Conservation (phyloP, 148 eudicot species). For the Fallopia convolvulus region DNA sequence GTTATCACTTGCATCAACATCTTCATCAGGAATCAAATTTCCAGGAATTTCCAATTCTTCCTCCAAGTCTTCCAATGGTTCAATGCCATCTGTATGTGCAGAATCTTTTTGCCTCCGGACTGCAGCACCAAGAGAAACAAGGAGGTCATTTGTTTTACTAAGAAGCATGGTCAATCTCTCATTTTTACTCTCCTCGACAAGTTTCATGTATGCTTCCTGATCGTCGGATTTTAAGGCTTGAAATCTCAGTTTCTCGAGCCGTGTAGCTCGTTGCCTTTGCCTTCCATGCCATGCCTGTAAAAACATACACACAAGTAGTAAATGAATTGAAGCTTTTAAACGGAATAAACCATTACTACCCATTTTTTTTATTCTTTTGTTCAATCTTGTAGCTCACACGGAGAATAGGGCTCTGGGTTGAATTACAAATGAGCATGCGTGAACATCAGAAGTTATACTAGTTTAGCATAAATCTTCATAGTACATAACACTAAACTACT, state of each 20-base stretch:
- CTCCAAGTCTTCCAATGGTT: conserved; percentile 55
- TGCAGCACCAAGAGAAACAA: conserved; percentile 92
- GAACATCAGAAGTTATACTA: neutral
- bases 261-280: conserved; percentile 87
- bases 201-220: conserved; percentile 91
- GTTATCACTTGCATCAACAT: conserved; percentile 42
- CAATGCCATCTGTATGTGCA: conserved; percentile 63
- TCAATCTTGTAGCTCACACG: neutral
- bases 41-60: conserved; percentile 37
- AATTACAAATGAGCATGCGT: neutral
- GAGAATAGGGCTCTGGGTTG: neutral
- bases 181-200: conserved; percentile 99
- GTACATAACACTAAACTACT: neutral
- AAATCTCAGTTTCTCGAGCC: conserved; percentile 83
- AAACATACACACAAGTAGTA: neutral
- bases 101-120: conserved; percentile 98
- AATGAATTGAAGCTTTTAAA: neutral
- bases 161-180: conserved; percentile 89
- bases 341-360: neutral
- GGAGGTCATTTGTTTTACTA: conserved; percentile 93
- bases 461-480: neutral
- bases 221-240: conserved; percentile 85
- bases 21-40: conserved; percentile 44
- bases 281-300: conserved; percentile 95
- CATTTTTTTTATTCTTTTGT: neutral